Conservation (phyloP, 371 early-diverging fungal genomes). For the Mucor racemosus region DNA sequence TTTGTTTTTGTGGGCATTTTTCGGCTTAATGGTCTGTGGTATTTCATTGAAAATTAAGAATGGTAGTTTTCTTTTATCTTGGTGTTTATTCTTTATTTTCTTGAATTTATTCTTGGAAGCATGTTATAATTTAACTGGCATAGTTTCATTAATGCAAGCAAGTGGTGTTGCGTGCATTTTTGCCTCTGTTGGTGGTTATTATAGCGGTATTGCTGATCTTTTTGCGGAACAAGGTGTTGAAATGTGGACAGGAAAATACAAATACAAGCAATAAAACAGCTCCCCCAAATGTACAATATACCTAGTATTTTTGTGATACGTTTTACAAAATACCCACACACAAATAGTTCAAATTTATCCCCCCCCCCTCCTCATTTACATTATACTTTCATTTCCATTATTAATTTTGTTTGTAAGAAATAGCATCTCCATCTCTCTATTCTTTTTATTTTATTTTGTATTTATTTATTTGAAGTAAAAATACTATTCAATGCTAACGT, state of each 20-base stretch:
- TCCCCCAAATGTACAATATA: background rate
- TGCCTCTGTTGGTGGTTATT: constrained; percentile 48
- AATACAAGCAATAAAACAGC: background rate
- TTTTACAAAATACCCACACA: constrained; percentile 6
- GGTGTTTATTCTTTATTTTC: constrained; percentile 38
- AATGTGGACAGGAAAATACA: constrained; percentile 25
- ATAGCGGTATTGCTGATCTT: constrained; percentile 49
- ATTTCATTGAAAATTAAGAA: constrained; percentile 41
- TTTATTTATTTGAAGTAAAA: background rate
- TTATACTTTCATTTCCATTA: constrained; percentile 4
- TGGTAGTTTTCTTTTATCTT: constrained; percentile 34
- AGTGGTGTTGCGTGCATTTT: constrained; percentile 42
- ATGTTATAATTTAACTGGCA: constrained; percentile 31
- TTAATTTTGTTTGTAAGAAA: background rate
- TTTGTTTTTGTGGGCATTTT: constrained; percentile 42
- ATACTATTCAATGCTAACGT: background rate
- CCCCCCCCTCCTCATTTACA: too few species aligned
- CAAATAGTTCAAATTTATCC: background rate
- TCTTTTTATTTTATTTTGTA: background rate
- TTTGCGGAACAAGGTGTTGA: constrained; percentile 33
- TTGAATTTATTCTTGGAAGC: constrained; percentile 47
- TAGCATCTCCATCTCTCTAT: background rate
- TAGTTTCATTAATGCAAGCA: constrained; percentile 26
- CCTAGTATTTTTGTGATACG: constrained; percentile 4
- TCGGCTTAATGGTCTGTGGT: constrained; percentile 30